Evolutionary conservation across 2,329 filamentous ascomycete genomes (phyloP).

Genomic region (Pseudogymnoascus sp.): DNA sequence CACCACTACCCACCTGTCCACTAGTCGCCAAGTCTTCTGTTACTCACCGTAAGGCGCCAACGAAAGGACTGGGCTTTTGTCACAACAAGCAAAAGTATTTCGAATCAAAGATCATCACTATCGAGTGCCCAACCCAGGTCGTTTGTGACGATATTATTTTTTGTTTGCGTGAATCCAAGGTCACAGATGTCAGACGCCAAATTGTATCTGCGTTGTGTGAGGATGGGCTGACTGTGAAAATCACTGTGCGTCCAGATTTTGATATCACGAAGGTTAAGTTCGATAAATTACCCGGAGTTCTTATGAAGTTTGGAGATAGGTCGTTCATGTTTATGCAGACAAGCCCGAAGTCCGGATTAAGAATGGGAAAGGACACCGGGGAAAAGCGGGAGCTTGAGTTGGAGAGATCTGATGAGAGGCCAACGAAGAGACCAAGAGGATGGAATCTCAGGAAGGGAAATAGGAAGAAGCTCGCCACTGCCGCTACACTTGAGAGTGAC

Average conservation of each 20-base stretch:
- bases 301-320: background rate
- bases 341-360: background rate
- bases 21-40: background rate
- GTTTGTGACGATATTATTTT: background rate
- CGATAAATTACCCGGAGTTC: background rate
- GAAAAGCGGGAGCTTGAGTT: background rate
- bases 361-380: background rate
- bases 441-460: background rate
- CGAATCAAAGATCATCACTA: background rate
- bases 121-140: background rate
- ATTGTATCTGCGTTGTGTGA: background rate
- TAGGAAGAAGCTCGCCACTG: background rate
- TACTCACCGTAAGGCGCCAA: background rate
- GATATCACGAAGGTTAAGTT: background rate
- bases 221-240: background rate
- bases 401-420: background rate
- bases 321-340: background rate
- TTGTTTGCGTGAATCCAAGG: background rate
- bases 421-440: background rate
- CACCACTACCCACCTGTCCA: background rate
- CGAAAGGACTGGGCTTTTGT: background rate
- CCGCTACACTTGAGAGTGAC: background rate
- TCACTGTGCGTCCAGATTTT: background rate
- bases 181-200: background rate
- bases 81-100: background rate